Base-by-base conservation (phyloP, 495 filamentous ascomycete species). In the Neurospora terricola region DNA sequence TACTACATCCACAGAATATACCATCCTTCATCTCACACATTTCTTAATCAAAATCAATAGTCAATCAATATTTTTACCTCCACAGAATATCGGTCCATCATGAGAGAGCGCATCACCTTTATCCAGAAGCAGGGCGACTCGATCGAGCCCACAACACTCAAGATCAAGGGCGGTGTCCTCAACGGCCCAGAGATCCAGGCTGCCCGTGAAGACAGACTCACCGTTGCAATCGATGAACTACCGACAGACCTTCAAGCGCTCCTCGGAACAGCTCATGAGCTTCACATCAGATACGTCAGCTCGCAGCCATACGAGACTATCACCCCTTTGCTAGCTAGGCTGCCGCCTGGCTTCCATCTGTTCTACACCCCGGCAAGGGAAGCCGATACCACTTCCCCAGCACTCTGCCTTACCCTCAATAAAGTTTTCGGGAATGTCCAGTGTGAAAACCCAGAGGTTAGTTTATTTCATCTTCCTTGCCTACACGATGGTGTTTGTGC, bases 41-140 rank as follows among this genome's bases (percentile, higher is more conserved):
- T 12, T 42, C 11, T 8, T 18, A 14, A 16, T 23, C 11, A 30
- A 7, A 23, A 6, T 16, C 42, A 69, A 38, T 2, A 11, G 0
- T 34, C 21, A 36, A 12, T 23, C 45, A 12, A 23, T 54, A n/a
- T 48, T 30, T 30, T 30, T 1, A 7, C 4, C 9, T n/a, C 7
- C 18, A 14, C 27, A 16, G 0, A 69, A 1, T 71, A 0, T 48
- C 2, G 27, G 18, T n/a, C 18, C 62, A 70, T 18, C 70, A 98
- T 98, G 95, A 91, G 91, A 76, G 90, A 93, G 83, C 87, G 95
- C 80, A 90, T 93, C 70, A 97, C 95, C 23, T 97, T 90, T 79
- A 78, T 97, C 71, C 90, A 93, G 68, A 84, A 84, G 48, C 78
- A 87, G 38, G 84, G 89, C 27, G 83, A 90, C 59, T 85, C 86